Evolutionary conservation across 305 asterid genomes (phyloP), one percentile per base, ranked within the genome.

Genomic region (Fraxinus xanthoxyloides): DNA sequence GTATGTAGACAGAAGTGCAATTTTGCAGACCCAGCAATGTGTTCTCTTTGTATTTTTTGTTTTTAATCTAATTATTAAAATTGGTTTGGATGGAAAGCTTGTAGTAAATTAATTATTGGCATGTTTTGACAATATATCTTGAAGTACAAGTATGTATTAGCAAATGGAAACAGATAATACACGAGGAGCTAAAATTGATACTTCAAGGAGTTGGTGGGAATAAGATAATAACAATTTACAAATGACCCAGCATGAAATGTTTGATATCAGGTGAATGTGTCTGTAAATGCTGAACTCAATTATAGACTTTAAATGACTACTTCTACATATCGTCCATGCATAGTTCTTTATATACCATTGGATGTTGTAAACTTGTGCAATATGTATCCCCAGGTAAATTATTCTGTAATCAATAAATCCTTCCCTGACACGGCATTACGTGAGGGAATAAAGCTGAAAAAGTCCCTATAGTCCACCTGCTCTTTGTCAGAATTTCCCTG

Each of bases 331-430:
- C n/a, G n/a, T 63, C 72, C 32, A 24, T 4, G 30, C 13, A 56
- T 56, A 24, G 32, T 24, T 24, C 32, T 63, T 13, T 23, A 9
- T 63, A 24, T 63, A 10, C 31, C 31, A 36, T 34, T 28, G 75
- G 82, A 72, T 59, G 76, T 77, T 78, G 46, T 73, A 72, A 78
- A 36, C 76, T 48, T 43, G 61, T 67, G 63, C 80, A 51, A 35
- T 69, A 82, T 70, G 34, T 10, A 63, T 24, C 24, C 72, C 72
- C 34, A 63, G 72, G 72, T 23, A 63, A 63, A 63, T 24, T 63
- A 9, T 9, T 63, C 31, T 63, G 72, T 63, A 63, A 63, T 63
- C 34, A 24, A 24, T 63, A 63, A 34, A 63, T 63, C 72, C 30
- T 63, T 63, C 72, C 72, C 72, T 63, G 28, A 56, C 34, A 24